Base-by-base conservation (phyloP, 2,329 filamentous ascomycete genomes). In the Diaporthe citriasiana region DNA sequence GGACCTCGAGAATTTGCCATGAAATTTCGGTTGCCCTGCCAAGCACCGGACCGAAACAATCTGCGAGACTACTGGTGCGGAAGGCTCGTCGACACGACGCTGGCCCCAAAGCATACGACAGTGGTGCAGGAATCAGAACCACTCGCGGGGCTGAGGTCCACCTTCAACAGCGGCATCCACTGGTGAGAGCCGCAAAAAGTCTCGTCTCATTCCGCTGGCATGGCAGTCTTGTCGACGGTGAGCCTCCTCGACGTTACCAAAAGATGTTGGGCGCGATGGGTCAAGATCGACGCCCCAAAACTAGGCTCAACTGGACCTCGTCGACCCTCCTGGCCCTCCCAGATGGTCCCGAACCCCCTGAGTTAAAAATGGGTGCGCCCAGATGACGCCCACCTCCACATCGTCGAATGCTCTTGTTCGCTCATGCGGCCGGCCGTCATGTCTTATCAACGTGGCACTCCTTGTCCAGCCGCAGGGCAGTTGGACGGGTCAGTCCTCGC, bases 1-100 rank as follows among this genome's bases (percentile, higher is more conserved):
- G 59, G 60, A 50, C 30, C 45, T 35, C 30, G 42, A 51, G 60
- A 51, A 51, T 50, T 50, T 51, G 42, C 42, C 13, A 66, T 17
- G 60, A 66, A 63, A 66, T 66, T 22, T 66, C 60, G 60, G 60
- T 66, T 66, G 12, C 12, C 42, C 17, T 51, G 60, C 60, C 60
- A 66, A 66, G 60, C 60, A 66, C 60, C 30, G 42, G 30, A 25
- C 42, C 30, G 42, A 25, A 38, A 38, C 30, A 33, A 30, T 5
- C 27, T 35, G 60, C 6, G 42, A 65, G 40, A 17, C 27, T 33
- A 65, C 60, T 65, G 60, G 60, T 19, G n/a, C 42, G 40, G 27
- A 50, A 27, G 19, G 22, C 42, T 45, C 27, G 27, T 66, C 19
- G n/a, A 25, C 3, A 33, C 13, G 45, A 35, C 12, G 57, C 13